A percentile compares a stretch with the other conserved stretches of the same genome.
Evolutionary conservation across 352 stramenopile genomes (phyloP).

Genomic region (Elongisporangium prolatum): DNA sequence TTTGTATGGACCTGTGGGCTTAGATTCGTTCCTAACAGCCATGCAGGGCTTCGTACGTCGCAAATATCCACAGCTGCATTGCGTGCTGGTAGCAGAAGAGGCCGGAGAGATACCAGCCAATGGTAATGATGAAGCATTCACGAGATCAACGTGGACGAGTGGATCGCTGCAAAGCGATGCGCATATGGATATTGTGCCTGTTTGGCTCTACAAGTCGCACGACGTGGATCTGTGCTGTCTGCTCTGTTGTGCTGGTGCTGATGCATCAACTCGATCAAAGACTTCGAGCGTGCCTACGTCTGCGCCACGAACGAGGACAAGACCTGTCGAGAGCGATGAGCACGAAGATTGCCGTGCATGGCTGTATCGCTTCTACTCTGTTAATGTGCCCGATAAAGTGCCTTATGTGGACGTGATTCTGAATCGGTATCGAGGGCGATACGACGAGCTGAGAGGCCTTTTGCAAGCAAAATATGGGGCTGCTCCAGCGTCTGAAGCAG

Average conservation of each 20-base stretch:
- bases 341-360: slow-evolving; percentile 31
- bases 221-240: background rate
- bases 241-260: background rate
- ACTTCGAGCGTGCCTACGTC: no score
- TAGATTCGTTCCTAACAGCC: slow-evolving; percentile 29
- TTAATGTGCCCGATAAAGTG: slow-evolving; percentile 39
- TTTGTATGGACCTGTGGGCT: slow-evolving; percentile 40
- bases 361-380: slow-evolving; percentile 43
- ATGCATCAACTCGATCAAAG: background rate
- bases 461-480: slow-evolving; percentile 46
- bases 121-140: background rate
- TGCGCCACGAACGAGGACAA: background rate
- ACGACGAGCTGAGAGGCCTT: slow-evolving; percentile 50
- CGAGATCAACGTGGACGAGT: background rate
- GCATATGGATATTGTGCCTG: background rate
- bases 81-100: slow-evolving; percentile 22
- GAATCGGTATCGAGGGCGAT: slow-evolving; percentile 44
- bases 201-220: background rate
- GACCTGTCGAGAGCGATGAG: slow-evolving; percentile 13
- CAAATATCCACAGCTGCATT: slow-evolving; percentile 60
- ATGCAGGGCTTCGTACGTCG: slow-evolving; percentile 67
- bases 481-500: slow-evolving; percentile 1
- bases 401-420: slow-evolving; percentile 56
- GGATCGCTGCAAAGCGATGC: background rate
- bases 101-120: background rate